Evolutionary conservation across 345 rosid species (phyloP).

Genomic region (Brassica incana): DNA sequence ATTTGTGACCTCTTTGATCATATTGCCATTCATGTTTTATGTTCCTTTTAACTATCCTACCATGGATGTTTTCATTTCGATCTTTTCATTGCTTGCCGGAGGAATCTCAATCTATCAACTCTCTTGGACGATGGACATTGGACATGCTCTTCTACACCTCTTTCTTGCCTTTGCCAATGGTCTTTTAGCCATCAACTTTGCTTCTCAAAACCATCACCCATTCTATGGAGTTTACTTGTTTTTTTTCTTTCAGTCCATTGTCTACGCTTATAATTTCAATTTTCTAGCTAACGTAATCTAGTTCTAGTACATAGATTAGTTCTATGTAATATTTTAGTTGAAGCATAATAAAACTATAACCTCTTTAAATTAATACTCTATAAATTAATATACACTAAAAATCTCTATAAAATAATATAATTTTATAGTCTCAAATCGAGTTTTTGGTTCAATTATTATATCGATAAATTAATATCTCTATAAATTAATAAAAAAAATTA

Average conservation of each 20-base stretch:
- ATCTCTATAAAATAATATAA: no score
- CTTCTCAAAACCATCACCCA: neutral
- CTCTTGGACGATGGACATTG: constrained; percentile 11
- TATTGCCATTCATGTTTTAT: constrained; percentile 11
- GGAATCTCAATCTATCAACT: constrained; percentile 15
- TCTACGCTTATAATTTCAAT: neutral
- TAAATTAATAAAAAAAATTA: no score
- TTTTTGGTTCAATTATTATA: no score
- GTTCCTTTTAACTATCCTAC: constrained; percentile 12
- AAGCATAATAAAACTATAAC: neutral
- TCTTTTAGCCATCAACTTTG: neutral
- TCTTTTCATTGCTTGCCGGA: constrained; percentile 1
- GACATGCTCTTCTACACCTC: constrained; percentile 4
- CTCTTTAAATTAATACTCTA: no score
- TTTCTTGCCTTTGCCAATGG: neutral
- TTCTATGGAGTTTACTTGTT: neutral
- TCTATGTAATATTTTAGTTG: neutral
- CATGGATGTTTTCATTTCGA: neutral
- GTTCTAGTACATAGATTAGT: neutral
- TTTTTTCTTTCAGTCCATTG: neutral
- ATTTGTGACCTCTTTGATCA: neutral
- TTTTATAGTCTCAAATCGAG: no score
- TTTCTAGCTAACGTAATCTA: neutral
- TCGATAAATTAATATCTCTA: no score
- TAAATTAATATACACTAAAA: no score